Evolutionary conservation across 2,329 filamentous ascomycete species (phyloP).

Genomic region (Arthrobotrys conoides): DNA sequence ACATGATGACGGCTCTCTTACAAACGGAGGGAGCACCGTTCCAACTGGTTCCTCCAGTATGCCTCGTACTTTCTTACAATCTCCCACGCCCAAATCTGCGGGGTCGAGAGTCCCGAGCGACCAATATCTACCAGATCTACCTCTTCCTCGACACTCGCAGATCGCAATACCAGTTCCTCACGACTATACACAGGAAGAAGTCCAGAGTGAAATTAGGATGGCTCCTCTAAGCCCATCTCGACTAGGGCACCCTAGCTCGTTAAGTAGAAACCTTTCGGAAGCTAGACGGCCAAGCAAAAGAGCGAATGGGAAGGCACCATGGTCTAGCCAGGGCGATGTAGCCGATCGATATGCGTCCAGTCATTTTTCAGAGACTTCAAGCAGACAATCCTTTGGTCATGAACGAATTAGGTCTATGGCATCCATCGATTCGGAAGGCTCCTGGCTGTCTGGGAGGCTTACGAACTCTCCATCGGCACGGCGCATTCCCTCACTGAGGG

Average conservation of each 20-base stretch:
- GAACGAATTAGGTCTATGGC: conserved; percentile 75
- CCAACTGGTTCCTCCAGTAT: conserved; percentile 39
- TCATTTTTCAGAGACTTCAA: conserved; percentile 57
- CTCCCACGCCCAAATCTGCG: conserved; percentile 45
- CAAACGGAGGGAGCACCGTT: conserved; percentile 17
- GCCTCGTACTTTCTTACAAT: conserved; percentile 55
- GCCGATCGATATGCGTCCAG: conserved; percentile 45
- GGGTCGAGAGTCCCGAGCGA: conserved; percentile 52
- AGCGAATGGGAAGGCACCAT: conserved; percentile 39
- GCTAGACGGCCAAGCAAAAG: conserved; percentile 46
- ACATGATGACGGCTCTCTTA: conserved; percentile 23
- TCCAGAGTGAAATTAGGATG: conserved; percentile 34
- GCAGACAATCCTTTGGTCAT: conserved; percentile 44
- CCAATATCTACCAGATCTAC: conserved; percentile 43
- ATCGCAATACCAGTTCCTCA: conserved; percentile 54
- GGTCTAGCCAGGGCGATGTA: conserved; percentile 40
- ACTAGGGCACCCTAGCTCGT: conserved; percentile 20
- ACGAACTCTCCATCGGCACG: conserved; percentile 69
- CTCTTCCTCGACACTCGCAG: conserved; percentile 43
- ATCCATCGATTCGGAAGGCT: conserved; percentile 94
- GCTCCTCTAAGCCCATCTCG: conserved; percentile 43
- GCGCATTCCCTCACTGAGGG: conserved; percentile 68
- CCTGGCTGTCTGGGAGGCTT: conserved; percentile 87
- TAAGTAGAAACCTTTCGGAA: conserved; percentile 52
- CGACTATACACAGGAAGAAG: conserved; percentile 38